Conservation (phyloP, 306 rosid genomes). For the Gastrolobium bilobum region DNA sequence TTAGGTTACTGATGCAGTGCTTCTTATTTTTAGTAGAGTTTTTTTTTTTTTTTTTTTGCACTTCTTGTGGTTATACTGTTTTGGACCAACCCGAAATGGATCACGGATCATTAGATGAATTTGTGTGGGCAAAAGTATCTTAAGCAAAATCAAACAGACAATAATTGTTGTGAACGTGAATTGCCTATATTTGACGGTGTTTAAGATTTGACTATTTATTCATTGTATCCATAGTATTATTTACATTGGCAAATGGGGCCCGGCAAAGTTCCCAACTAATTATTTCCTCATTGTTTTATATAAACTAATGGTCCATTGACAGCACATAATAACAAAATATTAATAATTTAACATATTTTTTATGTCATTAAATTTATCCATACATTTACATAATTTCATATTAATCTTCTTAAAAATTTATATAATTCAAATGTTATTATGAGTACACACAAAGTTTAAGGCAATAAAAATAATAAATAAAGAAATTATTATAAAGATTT, state of each 20-base stretch:
- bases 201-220: background rate
- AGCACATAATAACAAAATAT: background rate
- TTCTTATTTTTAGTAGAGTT: conserved; percentile 40
- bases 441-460: background rate
- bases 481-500: too few relatives aligned
- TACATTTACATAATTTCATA: background rate
- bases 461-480: background rate
- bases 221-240: background rate
- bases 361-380: background rate
- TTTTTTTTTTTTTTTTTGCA: conserved; percentile 21
- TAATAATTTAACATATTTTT: background rate
- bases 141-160: background rate
- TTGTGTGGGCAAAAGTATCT: background rate
- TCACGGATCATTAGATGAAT: background rate
- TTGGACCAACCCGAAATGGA: background rate
- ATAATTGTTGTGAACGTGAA: background rate
- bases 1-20: conserved; percentile 35
- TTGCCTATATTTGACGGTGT: conserved; percentile 9
- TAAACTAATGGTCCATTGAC: background rate
- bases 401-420: background rate
- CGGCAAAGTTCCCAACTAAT: background rate
- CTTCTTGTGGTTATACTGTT: conserved; percentile 9
- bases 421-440: background rate
- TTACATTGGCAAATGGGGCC: background rate
- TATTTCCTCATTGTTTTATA: background rate